Base-by-base conservation (phyloP, 495 filamentous ascomycete species). In the Neurospora discreta region DNA sequence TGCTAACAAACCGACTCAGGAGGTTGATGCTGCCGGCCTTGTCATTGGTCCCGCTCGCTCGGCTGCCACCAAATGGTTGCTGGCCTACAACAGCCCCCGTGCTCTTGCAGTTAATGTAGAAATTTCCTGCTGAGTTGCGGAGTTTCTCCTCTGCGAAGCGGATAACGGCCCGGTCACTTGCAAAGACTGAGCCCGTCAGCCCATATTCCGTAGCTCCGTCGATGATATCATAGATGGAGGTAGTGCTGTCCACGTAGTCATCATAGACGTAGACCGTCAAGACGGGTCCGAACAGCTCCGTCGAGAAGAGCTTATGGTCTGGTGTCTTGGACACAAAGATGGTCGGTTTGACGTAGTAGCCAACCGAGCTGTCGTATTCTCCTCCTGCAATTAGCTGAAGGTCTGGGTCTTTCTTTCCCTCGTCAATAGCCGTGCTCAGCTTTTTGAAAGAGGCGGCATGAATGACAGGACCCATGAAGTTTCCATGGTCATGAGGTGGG, bases 81-180 rank as follows among this genome's bases (percentile, higher is more conserved):
- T 97, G 93, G 16, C 93, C 93, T 3, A 97, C 93, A 43, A 97
- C 93, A 10, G 93, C 93, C 68, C 93, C 93, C 3, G 93, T 97
- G 80, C 89, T 91, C 88, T 97, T 96, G 84, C 91, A 92, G 84
- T 97, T 97, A 83, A 96, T 89, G 80, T 96, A 96, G 82, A 95
- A 96, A 83, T 96, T 96, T 23, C 93, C 93, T 41, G 92, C 91
- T 3, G 92, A 81, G 77, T 94, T 91, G 75, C 90, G 88, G 70
- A 96, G 88, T 71, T 83, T 87, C 60, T 94, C 87, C 78, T 93
- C 89, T 5, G 92, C 92, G 42, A 86, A 77, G 18, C 86, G 85
- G 71, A 94, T 81, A 23, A 88, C 91, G 65, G 83, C 82, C 26
- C 92, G 87, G 79, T 94, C 91, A 67, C 86, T 80, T 3, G 93